Base-by-base conservation (phyloP, 495 filamentous ascomycete species). In the Haplographium delicatum region DNA sequence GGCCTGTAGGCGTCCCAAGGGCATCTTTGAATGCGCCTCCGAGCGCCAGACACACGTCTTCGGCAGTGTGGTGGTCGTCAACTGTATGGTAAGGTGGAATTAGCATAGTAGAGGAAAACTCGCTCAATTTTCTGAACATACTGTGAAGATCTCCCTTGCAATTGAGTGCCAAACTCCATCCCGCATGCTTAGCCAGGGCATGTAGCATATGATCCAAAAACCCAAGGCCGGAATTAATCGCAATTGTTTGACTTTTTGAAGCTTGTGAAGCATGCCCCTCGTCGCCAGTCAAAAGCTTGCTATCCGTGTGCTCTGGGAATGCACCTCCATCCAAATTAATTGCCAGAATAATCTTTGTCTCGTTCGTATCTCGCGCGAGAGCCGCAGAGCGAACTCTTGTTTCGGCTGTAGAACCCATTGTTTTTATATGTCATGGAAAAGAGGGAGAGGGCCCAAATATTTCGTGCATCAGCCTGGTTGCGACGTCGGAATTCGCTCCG, bases 141-240 rank as follows among this genome's bases (percentile, higher is more conserved):
- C 89, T 96, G 71, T 91, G 85, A 20, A 97, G 65, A 71, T 98
- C 93, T 15, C 93, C 93, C 65, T 82, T 78, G 60, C 88, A 91
- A 35, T 80, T 73, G 19, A 98, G 69, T 7, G 79, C 79, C 58
- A 98, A 67, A 73, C 83, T 89, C 93, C 91, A 96, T 15, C 91
- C 91, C 0, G 86, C 82, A 68, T 98, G 93, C 65, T 98, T 97
- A 1, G 93, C 86, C 31, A 96, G 80, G 23, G 93, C 93, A 65
- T 98, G 93, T 42, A 98, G 74, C 93, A 98, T 97, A 73, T 98
- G 93, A 72, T 98, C 93, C 26, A 98, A 73, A 69, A 98, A 98
- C n/a, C 93, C 93, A 62, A 98, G 95, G 41, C 93, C 93, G 1
- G 91, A 93, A 75, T 86, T 85, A 50, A 97, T 76, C 64, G 77